Evolutionary conservation across 208 protist species (phyloP).

Genomic region (Naegleria gruberi): DNA sequence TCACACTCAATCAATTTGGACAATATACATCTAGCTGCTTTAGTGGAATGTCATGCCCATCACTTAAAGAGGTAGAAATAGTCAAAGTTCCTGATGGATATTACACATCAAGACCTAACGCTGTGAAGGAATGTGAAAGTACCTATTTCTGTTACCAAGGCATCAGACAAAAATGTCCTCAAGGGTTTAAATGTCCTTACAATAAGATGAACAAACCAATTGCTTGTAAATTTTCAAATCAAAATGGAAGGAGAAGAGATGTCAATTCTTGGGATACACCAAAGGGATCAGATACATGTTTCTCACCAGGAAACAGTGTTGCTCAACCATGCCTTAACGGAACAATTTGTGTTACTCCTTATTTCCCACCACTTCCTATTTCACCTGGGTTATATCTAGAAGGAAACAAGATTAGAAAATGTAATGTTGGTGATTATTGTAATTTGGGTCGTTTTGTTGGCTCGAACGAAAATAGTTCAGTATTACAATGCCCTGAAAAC

Average conservation of each 20-base stretch:
- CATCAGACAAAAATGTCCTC: not conserved
- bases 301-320: too few species aligned
- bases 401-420: not conserved
- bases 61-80: not conserved
- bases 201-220: not conserved
- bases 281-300: too few species aligned
- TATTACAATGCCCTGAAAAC: slow-evolving; percentile 1
- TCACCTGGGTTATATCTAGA: not conserved
- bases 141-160: not conserved
- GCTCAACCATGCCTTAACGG: too few species aligned
- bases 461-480: not conserved
- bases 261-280: too few species aligned
- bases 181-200: not conserved
- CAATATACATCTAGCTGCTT: not conserved
- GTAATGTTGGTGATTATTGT: not conserved
- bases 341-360: not conserved
- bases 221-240: not conserved
- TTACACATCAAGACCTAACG: not conserved
- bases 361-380: not conserved
- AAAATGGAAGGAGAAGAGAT: too few species aligned
- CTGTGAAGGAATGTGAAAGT: not conserved
- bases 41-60: not conserved
- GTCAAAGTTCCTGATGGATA: not conserved
- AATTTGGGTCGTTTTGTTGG: not conserved
- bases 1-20: not conserved